Conservation (phyloP, 169 alveolate species). For the Plasmodium reichenowi region DNA sequence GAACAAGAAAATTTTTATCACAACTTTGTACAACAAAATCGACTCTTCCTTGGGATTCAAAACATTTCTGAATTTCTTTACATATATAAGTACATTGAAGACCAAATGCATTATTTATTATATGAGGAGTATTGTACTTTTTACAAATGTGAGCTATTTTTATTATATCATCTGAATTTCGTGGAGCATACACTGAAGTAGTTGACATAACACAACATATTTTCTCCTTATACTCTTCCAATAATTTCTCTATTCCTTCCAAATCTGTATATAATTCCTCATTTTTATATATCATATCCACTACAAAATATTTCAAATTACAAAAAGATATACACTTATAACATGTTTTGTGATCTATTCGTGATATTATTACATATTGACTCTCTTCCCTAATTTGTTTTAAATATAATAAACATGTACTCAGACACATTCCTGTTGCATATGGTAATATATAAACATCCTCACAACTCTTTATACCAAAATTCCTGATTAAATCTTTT, state of each 20-base stretch:
- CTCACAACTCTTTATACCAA: slow-evolving; percentile 68
- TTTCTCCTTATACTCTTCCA: slow-evolving; percentile 29
- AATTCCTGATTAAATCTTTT: slow-evolving; percentile 35
- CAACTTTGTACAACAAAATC: slow-evolving; percentile 75
- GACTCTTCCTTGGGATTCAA: slow-evolving; percentile 39
- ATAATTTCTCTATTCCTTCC: slow-evolving; percentile 33
- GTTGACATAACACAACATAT: slow-evolving; percentile 70
- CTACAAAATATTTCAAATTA: slow-evolving; percentile 44
- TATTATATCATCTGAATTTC: slow-evolving; percentile 67
- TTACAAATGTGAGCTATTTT: slow-evolving; percentile 62
- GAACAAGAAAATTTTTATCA: slow-evolving; percentile 74
- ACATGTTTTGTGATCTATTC: slow-evolving; percentile 74
- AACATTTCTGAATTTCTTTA: slow-evolving; percentile 68
- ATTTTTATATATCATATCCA: slow-evolving; percentile 50
- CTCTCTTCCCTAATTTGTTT: slow-evolving; percentile 39
- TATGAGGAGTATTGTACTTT: slow-evolving; percentile 43
- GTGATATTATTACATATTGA: slow-evolving; percentile 52
- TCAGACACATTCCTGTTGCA: slow-evolving; percentile 75
- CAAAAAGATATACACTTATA: slow-evolving; percentile 70
- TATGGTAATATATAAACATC: slow-evolving; percentile 76
- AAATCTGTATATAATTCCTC: slow-evolving; percentile 58
- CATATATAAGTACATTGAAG: slow-evolving; percentile 67
- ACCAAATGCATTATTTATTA: slow-evolving; percentile 71
- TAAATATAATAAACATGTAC: slow-evolving; percentile 53
- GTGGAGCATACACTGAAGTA: slow-evolving; percentile 73